These are phyloP conservation scores for Simplicillium sp. DNA, from an alignment of 2,329 filamentous ascomycete genomes.

Conservation along the genomic window DNA sequence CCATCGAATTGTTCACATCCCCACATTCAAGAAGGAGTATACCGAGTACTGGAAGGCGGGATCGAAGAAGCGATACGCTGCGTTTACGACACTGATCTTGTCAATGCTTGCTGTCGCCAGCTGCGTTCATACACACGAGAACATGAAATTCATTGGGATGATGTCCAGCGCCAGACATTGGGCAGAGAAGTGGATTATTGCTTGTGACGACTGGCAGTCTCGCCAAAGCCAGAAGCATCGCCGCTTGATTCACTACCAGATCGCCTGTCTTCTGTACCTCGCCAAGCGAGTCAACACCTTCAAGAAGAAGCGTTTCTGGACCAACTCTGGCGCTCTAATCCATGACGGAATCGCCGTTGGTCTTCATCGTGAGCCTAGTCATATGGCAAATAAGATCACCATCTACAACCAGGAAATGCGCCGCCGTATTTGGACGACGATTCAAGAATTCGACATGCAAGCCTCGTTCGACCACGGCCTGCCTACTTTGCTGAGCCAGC, in stretches of 20 bases:
- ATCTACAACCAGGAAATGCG: conserved; percentile 55
- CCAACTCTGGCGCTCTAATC: conserved; percentile 43
- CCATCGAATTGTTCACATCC: conserved; percentile 49
- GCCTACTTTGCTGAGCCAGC: conserved; percentile 46
- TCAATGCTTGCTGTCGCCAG: conserved; percentile 51
- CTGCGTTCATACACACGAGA: conserved; percentile 42
- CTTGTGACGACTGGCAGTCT: conserved; percentile 43
- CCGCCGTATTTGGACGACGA: conserved; percentile 49
- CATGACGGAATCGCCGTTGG: conserved; percentile 50
- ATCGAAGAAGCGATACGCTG: conserved; percentile 32
- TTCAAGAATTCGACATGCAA: conserved; percentile 54
- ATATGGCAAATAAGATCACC: conserved; percentile 43
- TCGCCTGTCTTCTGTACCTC: conserved; percentile 49
- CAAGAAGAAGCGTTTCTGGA: conserved; percentile 58
- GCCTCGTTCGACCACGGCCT: conserved; percentile 51
- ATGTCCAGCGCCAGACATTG: conserved; percentile 46
- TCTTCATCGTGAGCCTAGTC: conserved; percentile 48
- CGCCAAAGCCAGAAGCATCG: conserved; percentile 53
- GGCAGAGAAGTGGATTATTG: conserved; percentile 47
- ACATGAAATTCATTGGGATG: conserved; percentile 46
- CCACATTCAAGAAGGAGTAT: conserved; percentile 48
- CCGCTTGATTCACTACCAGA: conserved; percentile 50
- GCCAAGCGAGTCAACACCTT: conserved; percentile 53
- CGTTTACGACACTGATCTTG: conserved; percentile 49
- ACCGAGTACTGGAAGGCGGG: conserved; percentile 42